Evolutionary conservation across 2,329 filamentous ascomycete species (phyloP).

Genomic region (Simplicillium aogashimaense): DNA sequence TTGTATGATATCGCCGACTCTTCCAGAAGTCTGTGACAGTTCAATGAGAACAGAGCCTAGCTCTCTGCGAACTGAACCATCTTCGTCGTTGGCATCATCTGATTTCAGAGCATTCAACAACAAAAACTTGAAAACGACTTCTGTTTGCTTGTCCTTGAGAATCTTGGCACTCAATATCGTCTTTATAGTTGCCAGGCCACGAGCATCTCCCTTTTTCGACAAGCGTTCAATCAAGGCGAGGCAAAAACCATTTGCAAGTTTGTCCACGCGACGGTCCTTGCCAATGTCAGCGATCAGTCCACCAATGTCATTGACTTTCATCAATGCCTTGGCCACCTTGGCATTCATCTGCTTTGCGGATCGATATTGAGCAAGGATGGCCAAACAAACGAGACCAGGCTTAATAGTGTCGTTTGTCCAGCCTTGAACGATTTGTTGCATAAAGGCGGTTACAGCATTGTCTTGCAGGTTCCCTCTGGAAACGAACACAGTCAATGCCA

Average conservation of each 20-base stretch:
- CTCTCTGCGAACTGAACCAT: constrained; percentile 48
- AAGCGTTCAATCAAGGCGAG: constrained; percentile 53
- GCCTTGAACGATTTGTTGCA: constrained; percentile 75
- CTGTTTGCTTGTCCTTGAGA: constrained; percentile 52
- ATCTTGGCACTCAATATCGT: constrained; percentile 49
- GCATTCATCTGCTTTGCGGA: constrained; percentile 59
- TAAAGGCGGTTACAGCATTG: constrained; percentile 69
- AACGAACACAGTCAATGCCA: constrained; percentile 78
- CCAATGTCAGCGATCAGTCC: constrained; percentile 51
- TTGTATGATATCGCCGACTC: constrained; percentile 53
- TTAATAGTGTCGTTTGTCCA: constrained; percentile 66
- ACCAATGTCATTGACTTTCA: constrained; percentile 53
- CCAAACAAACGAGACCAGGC: constrained; percentile 68
- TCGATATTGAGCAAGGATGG: constrained; percentile 73
- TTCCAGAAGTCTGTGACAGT: constrained; percentile 49
- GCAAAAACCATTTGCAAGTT: constrained; percentile 62
- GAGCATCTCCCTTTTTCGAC: constrained; percentile 47
- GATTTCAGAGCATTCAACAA: constrained; percentile 50
- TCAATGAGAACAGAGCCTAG: constrained; percentile 58
- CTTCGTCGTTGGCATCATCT: constrained; percentile 41
- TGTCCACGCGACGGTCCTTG: constrained; percentile 57
- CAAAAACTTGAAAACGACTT: constrained; percentile 56
- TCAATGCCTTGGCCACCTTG: constrained; percentile 58
- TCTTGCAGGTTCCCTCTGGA: constrained; percentile 75
- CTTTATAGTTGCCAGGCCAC: constrained; percentile 49